These are phyloP conservation scores for Sarocladium oryzae DNA, from an alignment of 2,329 filamentous ascomycete genomes.

Conservation along the genomic window DNA sequence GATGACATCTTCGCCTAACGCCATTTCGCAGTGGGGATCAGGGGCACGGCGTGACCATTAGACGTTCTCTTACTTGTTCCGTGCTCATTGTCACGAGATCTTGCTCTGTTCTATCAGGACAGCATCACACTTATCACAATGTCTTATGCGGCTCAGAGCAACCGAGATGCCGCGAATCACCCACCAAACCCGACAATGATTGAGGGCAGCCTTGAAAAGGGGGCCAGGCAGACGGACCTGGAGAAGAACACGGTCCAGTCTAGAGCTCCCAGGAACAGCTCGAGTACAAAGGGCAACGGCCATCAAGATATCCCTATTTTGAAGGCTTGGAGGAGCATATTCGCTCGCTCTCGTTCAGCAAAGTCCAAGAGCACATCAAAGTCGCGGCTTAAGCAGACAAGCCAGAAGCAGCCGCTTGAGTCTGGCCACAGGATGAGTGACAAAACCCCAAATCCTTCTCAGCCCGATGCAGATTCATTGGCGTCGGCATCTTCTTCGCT, in stretches of 20 bases:
- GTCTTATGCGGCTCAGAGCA: no score
- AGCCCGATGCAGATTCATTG: background rate
- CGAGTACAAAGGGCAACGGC: conserved; percentile 7
- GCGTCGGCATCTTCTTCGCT: background rate
- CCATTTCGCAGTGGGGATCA: no score
- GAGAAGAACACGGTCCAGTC: background rate
- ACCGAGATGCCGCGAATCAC: no score
- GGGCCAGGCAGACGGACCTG: no score
- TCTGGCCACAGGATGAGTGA: background rate
- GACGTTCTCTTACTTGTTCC: no score
- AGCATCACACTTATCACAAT: no score
- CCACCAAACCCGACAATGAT: no score
- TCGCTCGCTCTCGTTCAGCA: conserved; percentile 7
- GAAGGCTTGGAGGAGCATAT: conserved; percentile 24
- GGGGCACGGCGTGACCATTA: no score
- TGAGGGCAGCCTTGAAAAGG: no score
- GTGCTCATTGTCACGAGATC: no score
- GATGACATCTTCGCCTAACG: no score
- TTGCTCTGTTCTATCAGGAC: no score
- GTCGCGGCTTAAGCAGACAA: background rate
- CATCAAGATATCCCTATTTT: conserved; percentile 17
- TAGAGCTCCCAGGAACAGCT: background rate
- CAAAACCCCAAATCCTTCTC: background rate
- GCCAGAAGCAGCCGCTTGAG: background rate
- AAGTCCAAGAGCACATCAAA: background rate